Evolutionary conservation across 345 rosid species (phyloP), one percentile per base, ranked within the genome.

Genomic region (Excoecaria cochinchinensis): DNA sequence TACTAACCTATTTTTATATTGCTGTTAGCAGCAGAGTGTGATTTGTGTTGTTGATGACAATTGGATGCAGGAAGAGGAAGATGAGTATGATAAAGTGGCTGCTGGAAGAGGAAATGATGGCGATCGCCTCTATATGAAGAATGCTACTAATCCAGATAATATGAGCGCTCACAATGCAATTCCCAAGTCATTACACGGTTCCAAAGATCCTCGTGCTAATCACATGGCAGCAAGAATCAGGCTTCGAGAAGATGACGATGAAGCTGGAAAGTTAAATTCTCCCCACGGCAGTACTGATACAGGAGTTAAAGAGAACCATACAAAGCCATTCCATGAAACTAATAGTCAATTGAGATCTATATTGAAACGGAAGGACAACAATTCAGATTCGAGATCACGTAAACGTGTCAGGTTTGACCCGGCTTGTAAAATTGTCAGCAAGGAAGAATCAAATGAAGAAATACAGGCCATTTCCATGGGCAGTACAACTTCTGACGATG

Each of bases 361-460:
- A 59, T 81, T 92, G 40, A 92, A 86, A 86, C 89, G 94, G 85
- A 87, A 87, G 74, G 83, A 80, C 67, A 69, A 8, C 0, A 31
- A 73, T 74, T 77, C 78, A n/a, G 89, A 87, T 77, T 76, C 72
- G 59, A 88, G 73, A 83, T 70, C 84, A 6, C 70, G 74, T 57
- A 92, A 89, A 57, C 92, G 90, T 36, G 95, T 90, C 46, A 80
- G 89, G 81, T 92, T 92, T 79, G 91, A 88, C 74, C 79, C 77
- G 74, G 72, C 69, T 38, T 82, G 77, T 72, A 76, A 72, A 61
- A 76, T 61, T 69, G 80, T 66, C 21, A 76, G 79, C 15, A 13
- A 72, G 80, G 85, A 80, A 11, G 61, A 76, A 48, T 82, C 78
- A 63, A 69, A 80, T 46, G 82, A 76, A 67, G 56, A 69, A 24